Evolutionary conservation across 2,329 filamentous ascomycete species (phyloP), one percentile per base, ranked within the genome.

Genomic region (Verticillium nubilum): DNA sequence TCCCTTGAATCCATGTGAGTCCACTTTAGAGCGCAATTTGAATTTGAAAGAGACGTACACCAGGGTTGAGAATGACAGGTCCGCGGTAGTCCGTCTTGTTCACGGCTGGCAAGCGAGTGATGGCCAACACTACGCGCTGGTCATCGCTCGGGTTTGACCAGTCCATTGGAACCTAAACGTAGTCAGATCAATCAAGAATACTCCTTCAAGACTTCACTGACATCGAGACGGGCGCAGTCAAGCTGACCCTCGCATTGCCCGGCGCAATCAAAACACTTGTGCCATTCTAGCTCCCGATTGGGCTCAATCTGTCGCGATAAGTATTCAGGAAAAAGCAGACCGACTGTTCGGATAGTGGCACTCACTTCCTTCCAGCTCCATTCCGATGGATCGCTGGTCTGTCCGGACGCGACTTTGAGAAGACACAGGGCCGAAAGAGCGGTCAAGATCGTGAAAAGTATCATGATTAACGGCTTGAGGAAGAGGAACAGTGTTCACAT

Each of bases 271-370:
- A 63, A 73, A 56, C 71, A 73, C 17, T 60, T 35, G 56, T 72
- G 65, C 71, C 71, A 73, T 15, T 61, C 62, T 17, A 74, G 59
- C n/a, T 64, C 61, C 6, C 60, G 59, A 26, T 66, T 69, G 37
- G 72, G 69, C 23, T 67, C 63, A 42, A 73, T 62, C 72, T 85
- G 74, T 71, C 19, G n/a, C 42, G 19, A n/a, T n/a, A n/a, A n/a
- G n/a, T n/a, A n/a, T n/a, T n/a, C n/a, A n/a, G n/a, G n/a, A n/a
- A n/a, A n/a, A n/a, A n/a, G n/a, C 12, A 17, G 1, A 35, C 2
- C 1, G 33, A 37, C 15, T 17, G 31, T 17, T 37, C 33, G n/a
- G 33, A n/a, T n/a, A n/a, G 33, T 37, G 15, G 33, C 5, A 37
- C 33, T 37, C 33, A 37, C 33, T 2, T 5, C 15, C n/a, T 13